These are phyloP conservation scores for Pythium angustatum DNA, from an alignment of 352 stramenopile genomes.

Conservation along the genomic window DNA sequence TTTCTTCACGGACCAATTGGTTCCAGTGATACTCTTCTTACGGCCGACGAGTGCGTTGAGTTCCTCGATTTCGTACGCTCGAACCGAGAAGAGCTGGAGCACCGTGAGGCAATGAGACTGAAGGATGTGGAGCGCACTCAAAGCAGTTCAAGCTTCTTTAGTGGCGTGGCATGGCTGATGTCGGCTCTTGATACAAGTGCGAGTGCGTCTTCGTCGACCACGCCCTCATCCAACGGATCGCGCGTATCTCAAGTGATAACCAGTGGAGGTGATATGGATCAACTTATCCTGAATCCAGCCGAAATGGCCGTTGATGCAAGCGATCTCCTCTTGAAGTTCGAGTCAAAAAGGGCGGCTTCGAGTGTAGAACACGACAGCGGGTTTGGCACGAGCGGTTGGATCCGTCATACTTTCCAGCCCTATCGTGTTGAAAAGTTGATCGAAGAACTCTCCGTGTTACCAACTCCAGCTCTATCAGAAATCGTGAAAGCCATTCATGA, in stretches of 20 bases:
- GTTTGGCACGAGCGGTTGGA: slow-evolving; percentile 63
- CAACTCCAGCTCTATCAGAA: slow-evolving; percentile 44
- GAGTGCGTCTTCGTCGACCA: slow-evolving; percentile 1
- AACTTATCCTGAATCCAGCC: neutral
- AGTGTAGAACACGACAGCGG: slow-evolving; percentile 7
- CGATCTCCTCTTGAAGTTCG: slow-evolving; percentile 15
- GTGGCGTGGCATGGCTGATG: slow-evolving; percentile 70
- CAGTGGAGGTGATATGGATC: neutral
- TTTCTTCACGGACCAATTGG: slow-evolving; percentile 38
- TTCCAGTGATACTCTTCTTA: slow-evolving; percentile 32
- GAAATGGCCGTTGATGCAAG: slow-evolving; percentile 14
- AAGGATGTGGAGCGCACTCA: slow-evolving; percentile 33
- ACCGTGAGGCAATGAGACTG: slow-evolving; percentile 42
- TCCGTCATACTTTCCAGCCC: slow-evolving; percentile 58
- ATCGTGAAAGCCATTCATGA: slow-evolving; percentile 57
- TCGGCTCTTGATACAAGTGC: slow-evolving; percentile 59
- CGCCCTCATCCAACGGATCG: neutral
- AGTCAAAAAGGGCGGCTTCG: neutral
- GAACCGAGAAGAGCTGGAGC: slow-evolving; percentile 59
- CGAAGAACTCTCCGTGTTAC: slow-evolving; percentile 55
- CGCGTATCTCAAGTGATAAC: slow-evolving; percentile 5
- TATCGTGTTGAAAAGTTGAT: slow-evolving; percentile 70
- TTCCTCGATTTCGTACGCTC: slow-evolving; percentile 59
- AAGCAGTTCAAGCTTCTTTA: slow-evolving; percentile 57
- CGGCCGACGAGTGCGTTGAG: slow-evolving; percentile 45